Base-by-base conservation (phyloP, 495 filamentous ascomycete species). In the Gamarada debralockiae region DNA sequence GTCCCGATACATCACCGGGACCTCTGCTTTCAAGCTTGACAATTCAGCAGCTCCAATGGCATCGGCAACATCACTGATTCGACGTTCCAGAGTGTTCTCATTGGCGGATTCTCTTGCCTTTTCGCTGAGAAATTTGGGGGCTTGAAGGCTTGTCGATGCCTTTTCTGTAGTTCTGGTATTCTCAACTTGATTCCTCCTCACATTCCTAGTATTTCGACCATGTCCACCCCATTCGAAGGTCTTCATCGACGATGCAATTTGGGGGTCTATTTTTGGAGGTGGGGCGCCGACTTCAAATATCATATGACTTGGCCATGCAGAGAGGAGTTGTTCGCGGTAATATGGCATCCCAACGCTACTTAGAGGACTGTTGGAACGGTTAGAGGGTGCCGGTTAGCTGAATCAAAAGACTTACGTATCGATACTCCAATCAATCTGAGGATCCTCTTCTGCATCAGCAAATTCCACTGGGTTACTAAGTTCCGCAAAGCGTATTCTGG, bases 121-220 rank as follows among this genome's bases (percentile, higher is more conserved):
- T 60, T 98, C 90, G 62, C 95, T 97, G 42, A 97, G 64, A 64
- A 97, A 96, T 61, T 91, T 95, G 3, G 91, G 92, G 0, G 87
- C 82, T 39, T 76, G 71, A 20, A 77, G 52, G 24, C 58, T 60
- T 13, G 76, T 67, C n/a, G 72, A 70, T 0, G 76, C 66, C n/a
- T 78, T 80, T 50, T 83, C 79, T 2, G 72, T 61, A 2, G 63
- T 58, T n/a, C 89, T 81, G 4, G 84, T 88, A 57, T 87, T 81
- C 56, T 95, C 86, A n/a, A 87, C 75, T 60, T 96, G 90, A 63
- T 97, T 89, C 40, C 93, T 77, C 15, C 78, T 79, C 2, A 73
- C 67, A 48, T 81, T 87, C 38, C 80, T 80, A n/a, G 86, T 82
- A 64, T 96, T 93, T 17, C 83, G 79, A 0, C 89, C 91, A 57